Base-by-base conservation (phyloP, 306 rosid genomes). In the Argentina anserina region DNA sequence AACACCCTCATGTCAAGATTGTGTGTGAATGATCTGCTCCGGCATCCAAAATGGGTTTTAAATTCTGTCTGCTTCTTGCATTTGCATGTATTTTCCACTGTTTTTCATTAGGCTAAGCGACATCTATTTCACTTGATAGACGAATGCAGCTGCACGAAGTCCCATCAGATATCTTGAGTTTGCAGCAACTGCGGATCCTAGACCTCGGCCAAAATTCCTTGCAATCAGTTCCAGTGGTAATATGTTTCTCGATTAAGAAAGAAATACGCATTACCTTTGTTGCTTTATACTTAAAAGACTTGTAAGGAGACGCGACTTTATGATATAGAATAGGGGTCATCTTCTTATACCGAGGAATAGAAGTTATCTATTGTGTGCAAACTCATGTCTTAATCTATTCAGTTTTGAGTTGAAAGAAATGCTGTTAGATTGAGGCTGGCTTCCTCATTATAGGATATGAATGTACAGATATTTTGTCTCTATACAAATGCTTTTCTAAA, bases 191-290 rank as follows among this genome's bases (percentile, higher is more conserved):
- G 75, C 83, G 72, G 80, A 85, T 87, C 79, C 97, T 93, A 67
- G 89, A 85, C 87, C 76, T 91, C 76, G 86, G 96, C 89, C 96
- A 90, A 87, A 93, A 93, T 81, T 87, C 94, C 78, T 84, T 93
- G 80, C 96, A 80, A 75, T 81, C 82, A 3, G 65, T 93, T 81
- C 92, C 98, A 78, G 81, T 50, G 96, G 98, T 93, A 93, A 84
- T 28, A 3, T 53, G 37, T 47, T 67, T 68, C 58, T 71, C 36
- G 60, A 34, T 65, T 47, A 2, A 50, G 29, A 66, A 49, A 3
- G 5, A 69, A 62, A 15, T 64, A 28, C 42, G 49, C 55, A 70
- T 28, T 33, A 6, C 62, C 21, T 72, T 46, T 11, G 21, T 36
- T 26, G 18, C 10, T 39, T 21, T 31, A 64, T 70, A 43, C 42